Evolutionary conservation across 371 early-diverging fungal genomes (phyloP).

Genomic region (Conidiobolus incongruus): DNA sequence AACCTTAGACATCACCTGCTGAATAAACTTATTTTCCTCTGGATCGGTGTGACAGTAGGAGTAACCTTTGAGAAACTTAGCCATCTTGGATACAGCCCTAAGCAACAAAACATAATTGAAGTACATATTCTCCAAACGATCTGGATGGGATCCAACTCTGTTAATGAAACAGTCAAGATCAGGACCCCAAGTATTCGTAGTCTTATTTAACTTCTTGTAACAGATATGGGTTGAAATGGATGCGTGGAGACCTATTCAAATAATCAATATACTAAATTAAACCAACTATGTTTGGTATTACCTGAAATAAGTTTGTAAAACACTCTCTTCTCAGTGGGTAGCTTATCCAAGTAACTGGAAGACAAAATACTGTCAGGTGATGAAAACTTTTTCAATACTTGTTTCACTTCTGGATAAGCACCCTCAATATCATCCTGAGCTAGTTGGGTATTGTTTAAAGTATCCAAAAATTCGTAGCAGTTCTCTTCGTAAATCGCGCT

Average conservation of each 20-base stretch:
- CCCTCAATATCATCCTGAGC: conserved; percentile 15
- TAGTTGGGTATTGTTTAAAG: neutral
- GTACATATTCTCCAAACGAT: conserved; percentile 83
- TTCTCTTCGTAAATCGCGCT: conserved; percentile 86
- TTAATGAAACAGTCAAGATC: conserved; percentile 75
- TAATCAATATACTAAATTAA: neutral
- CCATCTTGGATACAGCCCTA: conserved; percentile 60
- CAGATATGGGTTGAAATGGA: conserved; percentile 97
- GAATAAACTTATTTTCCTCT: conserved; percentile 23
- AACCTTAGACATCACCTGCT: conserved; percentile 18
- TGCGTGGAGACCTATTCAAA: conserved; percentile 53
- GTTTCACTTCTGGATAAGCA: neutral
- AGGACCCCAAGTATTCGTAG: conserved; percentile 30
- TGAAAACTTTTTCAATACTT: conserved; percentile 8
- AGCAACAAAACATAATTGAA: conserved; percentile 70
- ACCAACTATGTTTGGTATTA: conserved; percentile 6
- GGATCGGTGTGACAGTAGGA: conserved; percentile 26
- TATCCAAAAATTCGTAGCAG: conserved; percentile 58
- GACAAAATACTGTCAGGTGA: conserved; percentile 7
- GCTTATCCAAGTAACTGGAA: conserved; percentile 16
- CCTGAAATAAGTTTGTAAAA: conserved; percentile 87
- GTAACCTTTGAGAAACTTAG: conserved; percentile 49
- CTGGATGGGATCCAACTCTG: conserved; percentile 72
- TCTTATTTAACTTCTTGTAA: conserved; percentile 64
- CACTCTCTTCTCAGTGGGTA: conserved; percentile 74